A percentile compares a stretch with the other conserved stretches of the same genome.
These are phyloP conservation scores for Globisporangium parvum DNA, from an alignment of 352 stramenopile species.

Conservation along the genomic window DNA sequence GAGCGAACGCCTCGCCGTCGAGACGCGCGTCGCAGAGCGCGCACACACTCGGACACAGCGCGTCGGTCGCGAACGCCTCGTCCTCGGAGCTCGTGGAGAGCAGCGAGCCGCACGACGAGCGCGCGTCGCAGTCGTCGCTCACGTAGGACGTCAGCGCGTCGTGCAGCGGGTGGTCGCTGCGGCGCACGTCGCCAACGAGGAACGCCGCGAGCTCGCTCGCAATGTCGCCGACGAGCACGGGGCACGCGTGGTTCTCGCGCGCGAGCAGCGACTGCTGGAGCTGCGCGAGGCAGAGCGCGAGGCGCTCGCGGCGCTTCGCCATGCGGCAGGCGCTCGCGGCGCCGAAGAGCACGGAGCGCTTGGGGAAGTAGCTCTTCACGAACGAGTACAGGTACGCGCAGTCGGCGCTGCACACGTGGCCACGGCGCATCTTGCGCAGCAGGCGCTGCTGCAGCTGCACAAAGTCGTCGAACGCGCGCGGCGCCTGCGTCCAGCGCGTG, in stretches of 20 bases:
- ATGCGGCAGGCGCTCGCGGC: neutral
- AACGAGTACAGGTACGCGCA: constrained; percentile 66
- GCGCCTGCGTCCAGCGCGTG: neutral
- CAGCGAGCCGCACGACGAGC: too few relatives aligned
- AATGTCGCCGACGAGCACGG: constrained; percentile 25
- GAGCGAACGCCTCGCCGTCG: too few relatives aligned
- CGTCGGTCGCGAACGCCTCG: too few relatives aligned
- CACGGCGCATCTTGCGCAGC: constrained; percentile 35
- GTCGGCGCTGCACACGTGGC: constrained; percentile 52
- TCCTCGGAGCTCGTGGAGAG: too few relatives aligned
- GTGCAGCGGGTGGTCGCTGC: neutral
- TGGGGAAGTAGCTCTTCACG: constrained; percentile 56
- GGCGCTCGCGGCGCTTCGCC: constrained; percentile 16
- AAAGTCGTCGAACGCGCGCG: constrained; percentile 34
- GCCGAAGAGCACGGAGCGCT: constrained; percentile 25
- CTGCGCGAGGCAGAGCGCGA: constrained; percentile 25
- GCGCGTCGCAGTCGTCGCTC: neutral
- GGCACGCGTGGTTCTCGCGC: constrained; percentile 31
- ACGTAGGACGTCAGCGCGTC: neutral
- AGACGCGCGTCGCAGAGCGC: too few relatives aligned
- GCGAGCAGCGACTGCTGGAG: constrained; percentile 28
- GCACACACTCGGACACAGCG: too few relatives aligned
- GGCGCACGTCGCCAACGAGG: constrained; percentile 4
- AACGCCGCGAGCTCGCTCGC: constrained; percentile 20
- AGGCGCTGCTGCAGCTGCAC: constrained; percentile 39